Evolutionary conservation across 257 asterid species (phyloP).

Genomic region (Thymus quinquecostatus): DNA sequence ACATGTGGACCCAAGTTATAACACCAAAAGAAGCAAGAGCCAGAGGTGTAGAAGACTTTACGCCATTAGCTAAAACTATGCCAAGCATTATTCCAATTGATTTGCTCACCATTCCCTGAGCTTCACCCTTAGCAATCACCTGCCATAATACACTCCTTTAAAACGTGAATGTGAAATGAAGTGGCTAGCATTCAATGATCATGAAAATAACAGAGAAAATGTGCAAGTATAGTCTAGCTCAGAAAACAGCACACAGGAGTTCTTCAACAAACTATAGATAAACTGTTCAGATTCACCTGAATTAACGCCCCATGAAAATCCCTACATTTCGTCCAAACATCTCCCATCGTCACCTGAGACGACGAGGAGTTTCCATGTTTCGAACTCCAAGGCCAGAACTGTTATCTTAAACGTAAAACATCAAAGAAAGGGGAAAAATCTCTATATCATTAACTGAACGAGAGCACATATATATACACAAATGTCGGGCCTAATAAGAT

Average conservation of each 20-base stretch:
- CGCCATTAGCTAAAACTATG: conserved; percentile 76
- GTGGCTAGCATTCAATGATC: conserved; percentile 24
- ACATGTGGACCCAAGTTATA: conserved; percentile 94
- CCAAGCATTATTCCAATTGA: conserved; percentile 89
- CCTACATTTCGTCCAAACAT: conserved; percentile 70
- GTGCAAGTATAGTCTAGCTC: not conserved
- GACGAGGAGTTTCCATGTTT: conserved; percentile 37
- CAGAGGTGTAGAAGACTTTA: conserved; percentile 84
- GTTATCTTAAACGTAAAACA: no score
- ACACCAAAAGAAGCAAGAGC: conserved; percentile 87
- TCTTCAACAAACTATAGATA: not conserved
- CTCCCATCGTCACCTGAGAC: conserved; percentile 31
- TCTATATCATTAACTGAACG: no score
- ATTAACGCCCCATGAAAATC: conserved; percentile 83
- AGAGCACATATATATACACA: no score
- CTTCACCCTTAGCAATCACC: conserved; percentile 99
- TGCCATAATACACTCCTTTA: conserved; percentile 40
- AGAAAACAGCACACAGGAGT: not conserved
- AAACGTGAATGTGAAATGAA: conserved; percentile 22
- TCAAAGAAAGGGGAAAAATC: no score
- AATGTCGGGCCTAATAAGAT: no score
- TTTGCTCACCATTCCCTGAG: conserved; percentile 99
- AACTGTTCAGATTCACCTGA: conserved; percentile 54
- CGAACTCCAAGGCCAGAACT: conserved; percentile 53
- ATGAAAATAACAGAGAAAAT: not conserved